Conservation (phyloP, 371 early-diverging fungal species). For the Choanephora cucurbitarum region DNA sequence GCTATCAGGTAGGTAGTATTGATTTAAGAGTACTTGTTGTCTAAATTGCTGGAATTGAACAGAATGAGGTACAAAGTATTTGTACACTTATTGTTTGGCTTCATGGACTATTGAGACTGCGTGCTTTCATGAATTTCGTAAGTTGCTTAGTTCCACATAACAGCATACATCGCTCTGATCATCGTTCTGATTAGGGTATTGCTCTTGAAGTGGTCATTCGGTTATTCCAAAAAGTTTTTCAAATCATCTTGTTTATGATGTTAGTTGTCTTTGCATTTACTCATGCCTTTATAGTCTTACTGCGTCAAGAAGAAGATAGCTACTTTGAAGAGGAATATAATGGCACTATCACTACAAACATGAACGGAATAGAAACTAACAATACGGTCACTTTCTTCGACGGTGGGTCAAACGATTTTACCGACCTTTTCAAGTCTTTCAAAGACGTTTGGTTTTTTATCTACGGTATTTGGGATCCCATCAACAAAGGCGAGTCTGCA, state of each 20-base stretch:
- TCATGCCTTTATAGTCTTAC: not conserved
- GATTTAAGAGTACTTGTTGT: too few species aligned
- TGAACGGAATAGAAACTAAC: not conserved
- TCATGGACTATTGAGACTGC: not conserved
- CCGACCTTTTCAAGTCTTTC: conserved; percentile 10
- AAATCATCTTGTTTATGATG: conserved; percentile 7
- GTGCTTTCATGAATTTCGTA: conserved; percentile 8
- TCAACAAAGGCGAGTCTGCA: conserved; percentile 2
- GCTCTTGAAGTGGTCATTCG: conserved; percentile 11
- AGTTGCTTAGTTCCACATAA: not conserved
- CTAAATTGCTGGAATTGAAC: not conserved
- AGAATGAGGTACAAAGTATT: not conserved
- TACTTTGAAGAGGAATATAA: conserved; percentile 10
- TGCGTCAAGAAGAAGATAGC: not conserved
- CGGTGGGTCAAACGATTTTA: conserved; percentile 7
- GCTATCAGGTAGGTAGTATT: not conserved
- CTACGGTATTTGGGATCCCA: conserved; percentile 12
- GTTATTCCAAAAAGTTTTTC: not conserved
- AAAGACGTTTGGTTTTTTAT: conserved; percentile 10
- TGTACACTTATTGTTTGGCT: not conserved
- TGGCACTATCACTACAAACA: not conserved
- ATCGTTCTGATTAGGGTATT: conserved; percentile 4
- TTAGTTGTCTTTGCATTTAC: conserved; percentile 9
- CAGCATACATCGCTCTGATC: too few species aligned
- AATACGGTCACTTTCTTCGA: not conserved